These are phyloP conservation scores for Mucor indicus DNA, from an alignment of 371 early-diverging fungal genomes.

Conservation along the genomic window DNA sequence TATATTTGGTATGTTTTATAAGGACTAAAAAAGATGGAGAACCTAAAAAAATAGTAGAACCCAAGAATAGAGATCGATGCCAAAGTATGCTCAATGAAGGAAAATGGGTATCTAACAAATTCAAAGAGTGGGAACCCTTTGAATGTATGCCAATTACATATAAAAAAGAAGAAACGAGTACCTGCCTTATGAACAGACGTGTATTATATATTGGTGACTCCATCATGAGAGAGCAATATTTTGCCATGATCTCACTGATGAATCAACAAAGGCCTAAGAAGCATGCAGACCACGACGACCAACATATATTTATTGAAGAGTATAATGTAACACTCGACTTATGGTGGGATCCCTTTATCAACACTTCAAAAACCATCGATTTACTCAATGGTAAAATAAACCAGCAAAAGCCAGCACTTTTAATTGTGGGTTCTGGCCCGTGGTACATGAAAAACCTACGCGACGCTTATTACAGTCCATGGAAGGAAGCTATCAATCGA, in stretches of 20 bases:
- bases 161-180: slow-evolving; percentile 25
- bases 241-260: slow-evolving; percentile 45
- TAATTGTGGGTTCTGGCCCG: slow-evolving; percentile 56
- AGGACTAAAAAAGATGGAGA: background rate
- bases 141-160: slow-evolving; percentile 62
- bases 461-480: slow-evolving; percentile 31
- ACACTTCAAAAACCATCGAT: slow-evolving; percentile 40
- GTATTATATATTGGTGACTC: slow-evolving; percentile 50
- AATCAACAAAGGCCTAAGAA: slow-evolving; percentile 14
- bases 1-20: too few relatives aligned
- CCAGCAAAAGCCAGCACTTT: slow-evolving; percentile 34
- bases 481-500: slow-evolving; percentile 46
- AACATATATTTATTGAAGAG: slow-evolving; percentile 20
- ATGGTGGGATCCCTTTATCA: slow-evolving; percentile 69
- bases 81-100: slow-evolving; percentile 47
- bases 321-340: slow-evolving; percentile 46
- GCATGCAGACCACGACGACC: slow-evolving; percentile 38
- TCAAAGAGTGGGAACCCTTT: slow-evolving; percentile 53
- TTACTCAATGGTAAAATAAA: slow-evolving; percentile 24
- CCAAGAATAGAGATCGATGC: slow-evolving; percentile 31
- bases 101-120: slow-evolving; percentile 35
- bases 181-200: slow-evolving; percentile 44
- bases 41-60: slow-evolving; percentile 15
- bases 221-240: slow-evolving; percentile 59
- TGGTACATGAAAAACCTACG: slow-evolving; percentile 57